Evolutionary conservation across 2,329 filamentous ascomycete species (phyloP), one percentile per base, ranked within the genome.

Genomic region (Karstenula rhodostoma): DNA sequence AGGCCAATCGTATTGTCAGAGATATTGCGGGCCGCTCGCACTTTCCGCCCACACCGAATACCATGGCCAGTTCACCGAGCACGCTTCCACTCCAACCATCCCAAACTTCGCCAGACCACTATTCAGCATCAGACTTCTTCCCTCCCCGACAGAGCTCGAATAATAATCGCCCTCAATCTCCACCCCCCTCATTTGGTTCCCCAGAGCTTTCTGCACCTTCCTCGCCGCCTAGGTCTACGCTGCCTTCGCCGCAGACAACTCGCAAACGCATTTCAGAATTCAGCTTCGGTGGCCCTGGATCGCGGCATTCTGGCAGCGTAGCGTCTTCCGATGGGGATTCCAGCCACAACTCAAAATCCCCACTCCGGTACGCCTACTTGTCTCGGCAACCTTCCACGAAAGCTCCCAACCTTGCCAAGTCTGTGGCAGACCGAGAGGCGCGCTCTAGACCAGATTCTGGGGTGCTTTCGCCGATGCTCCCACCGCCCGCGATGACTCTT

Each of bases 241-340:
- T 60, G 15, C 56, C 66, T 22, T 66, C 66, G 27, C 60, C 62
- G 12, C 51, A 50, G 9, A 22, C 23, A 4, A 42, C 35, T 35
- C 60, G 57, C 9, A 72, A 71, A 56, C 64, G 69, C 17, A 62
- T 69, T 2, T 72, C 72, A 33, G 71, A 68, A 22, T 68, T 74
- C 42, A 75, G 70, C 55, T 66, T 71, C 17, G 67, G 54, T 92
- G 82, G n/a, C 88, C 93, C 91, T 89, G 93, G 81, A 93, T 91
- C 78, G 94, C 94, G 68, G 93, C 93, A 79, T 94, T 97, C 70
- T 91, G 90, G 27, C 89, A 88, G 78, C 94, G 93, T 73, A 95
- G 94, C 78, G 94, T 93, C 78, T 91, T 95, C 55, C 95, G 86
- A 76, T 95, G 92, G 60, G 6, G 63, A 63, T 15, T 54, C 63